Conservation (phyloP, 352 stramenopile species). For the Phytophthora hibernalis region DNA sequence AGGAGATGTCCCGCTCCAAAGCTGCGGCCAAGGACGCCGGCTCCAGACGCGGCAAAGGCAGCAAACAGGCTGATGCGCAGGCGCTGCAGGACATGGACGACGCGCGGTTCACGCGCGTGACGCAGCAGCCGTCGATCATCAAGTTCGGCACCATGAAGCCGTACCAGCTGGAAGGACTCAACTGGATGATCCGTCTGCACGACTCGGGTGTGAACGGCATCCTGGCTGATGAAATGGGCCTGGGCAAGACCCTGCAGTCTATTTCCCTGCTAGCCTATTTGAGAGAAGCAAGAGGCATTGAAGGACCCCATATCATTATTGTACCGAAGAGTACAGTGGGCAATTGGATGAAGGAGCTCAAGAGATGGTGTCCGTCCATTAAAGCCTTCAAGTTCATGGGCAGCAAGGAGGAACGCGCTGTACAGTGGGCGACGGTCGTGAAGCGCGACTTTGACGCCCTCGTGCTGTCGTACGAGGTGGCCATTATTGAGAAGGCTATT, state of each 20-base stretch:
- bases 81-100: conserved; percentile 82
- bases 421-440: conserved; percentile 89
- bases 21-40: conserved; percentile 45
- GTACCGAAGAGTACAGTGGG: conserved; percentile 98
- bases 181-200: conserved; percentile 95
- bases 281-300: conserved; percentile 92
- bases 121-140: conserved; percentile 83
- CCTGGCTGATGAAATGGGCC: conserved; percentile 88
- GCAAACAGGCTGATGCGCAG: conserved; percentile 75
- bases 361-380: conserved; percentile 96
- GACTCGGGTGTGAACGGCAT: conserved; percentile 89
- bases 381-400: conserved; percentile 98
- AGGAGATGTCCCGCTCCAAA: conserved; percentile 74
- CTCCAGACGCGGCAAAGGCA: conserved; percentile 67
- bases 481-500: conserved; percentile 94
- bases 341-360: conserved; percentile 99
- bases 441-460: conserved; percentile 92
- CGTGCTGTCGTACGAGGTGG: conserved; percentile 93
- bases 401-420: conserved; percentile 93
- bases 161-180: conserved; percentile 88
- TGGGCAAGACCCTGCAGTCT: conserved; percentile 97
- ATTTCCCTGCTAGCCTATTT: conserved; percentile 98
- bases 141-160: conserved; percentile 91
- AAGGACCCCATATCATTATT: conserved; percentile 98
- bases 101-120: conserved; percentile 81